phyloP scores from a whole-genome alignment of 164 flowering plant species.

The Tinospora cordifolia region DNA sequence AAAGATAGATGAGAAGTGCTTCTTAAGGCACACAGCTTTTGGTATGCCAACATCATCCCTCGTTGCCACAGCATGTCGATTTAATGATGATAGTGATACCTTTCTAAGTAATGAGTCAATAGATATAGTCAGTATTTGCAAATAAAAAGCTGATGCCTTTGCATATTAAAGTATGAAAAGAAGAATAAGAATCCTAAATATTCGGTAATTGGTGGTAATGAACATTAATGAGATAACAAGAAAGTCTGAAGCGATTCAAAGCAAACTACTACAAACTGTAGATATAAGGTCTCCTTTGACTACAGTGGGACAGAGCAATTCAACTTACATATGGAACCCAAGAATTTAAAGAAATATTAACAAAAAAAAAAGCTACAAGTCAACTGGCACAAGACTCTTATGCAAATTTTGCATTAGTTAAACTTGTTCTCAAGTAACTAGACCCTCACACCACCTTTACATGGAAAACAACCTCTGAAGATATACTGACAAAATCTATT shows the following conservation, averaged over 20 bases:
- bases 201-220: background rate
- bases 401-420: too few species aligned
- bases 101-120: constrained; percentile 23
- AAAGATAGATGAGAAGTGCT: constrained; percentile 75
- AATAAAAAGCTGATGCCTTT: background rate
- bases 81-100: constrained; percentile 95
- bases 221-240: background rate
- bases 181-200: background rate
- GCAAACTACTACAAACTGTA: too few species aligned
- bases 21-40: constrained; percentile 87
- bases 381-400: too few species aligned
- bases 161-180: background rate
- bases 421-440: too few species aligned
- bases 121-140: background rate
- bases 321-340: background rate
- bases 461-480: too few species aligned
- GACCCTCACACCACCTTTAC: too few species aligned
- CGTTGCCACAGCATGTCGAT: constrained; percentile 97
- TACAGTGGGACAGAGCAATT: too few species aligned
- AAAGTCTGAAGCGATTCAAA: background rate
- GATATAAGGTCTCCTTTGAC: too few species aligned
- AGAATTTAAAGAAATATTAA: too few species aligned
- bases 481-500: too few species aligned
- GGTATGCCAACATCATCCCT: constrained; percentile 94
- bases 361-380: too few species aligned